A percentile compares a stretch with the other conserved stretches of the same genome.
Conservation (phyloP, 495 filamentous ascomycete species). For the Penicillium macrosclerotiorum region DNA sequence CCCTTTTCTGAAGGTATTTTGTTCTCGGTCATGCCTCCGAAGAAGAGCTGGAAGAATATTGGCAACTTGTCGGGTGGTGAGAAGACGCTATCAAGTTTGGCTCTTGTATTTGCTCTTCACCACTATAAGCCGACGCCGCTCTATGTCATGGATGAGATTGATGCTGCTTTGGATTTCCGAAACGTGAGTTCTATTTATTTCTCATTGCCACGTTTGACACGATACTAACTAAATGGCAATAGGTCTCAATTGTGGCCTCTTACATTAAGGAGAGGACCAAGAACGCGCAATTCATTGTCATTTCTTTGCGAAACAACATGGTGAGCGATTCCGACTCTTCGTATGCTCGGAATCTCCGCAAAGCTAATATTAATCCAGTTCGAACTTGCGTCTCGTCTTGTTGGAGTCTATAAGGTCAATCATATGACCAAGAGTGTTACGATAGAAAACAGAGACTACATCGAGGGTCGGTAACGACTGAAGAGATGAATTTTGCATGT, state of each 20-base stretch:
- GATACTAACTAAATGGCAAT: conserved; percentile 12
- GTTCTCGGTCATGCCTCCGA: conserved; percentile 97
- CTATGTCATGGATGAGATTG: conserved; percentile 99
- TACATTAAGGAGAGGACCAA: conserved; percentile 99
- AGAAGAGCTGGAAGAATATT: conserved; percentile 99
- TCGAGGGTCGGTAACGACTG: conserved; percentile 45
- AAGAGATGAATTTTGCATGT: conserved; percentile 7
- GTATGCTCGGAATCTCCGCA: neutral
- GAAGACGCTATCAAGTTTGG: conserved; percentile 92
- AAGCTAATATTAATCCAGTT: conserved; percentile 50
- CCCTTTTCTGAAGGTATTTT: conserved; percentile 96
- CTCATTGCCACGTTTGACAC: neutral
- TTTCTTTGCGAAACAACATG: conserved; percentile 98
- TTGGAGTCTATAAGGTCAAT: conserved; percentile 98
- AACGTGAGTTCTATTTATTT: conserved; percentile 64
- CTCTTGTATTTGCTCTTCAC: conserved; percentile 93
- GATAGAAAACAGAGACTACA: conserved; percentile 89
- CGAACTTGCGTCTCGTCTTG: conserved; percentile 87
- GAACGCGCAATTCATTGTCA: conserved; percentile 99
- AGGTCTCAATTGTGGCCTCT: conserved; percentile 97
- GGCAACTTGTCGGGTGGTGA: conserved; percentile 91
- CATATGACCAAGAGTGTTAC: conserved; percentile 99
- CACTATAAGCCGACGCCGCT: conserved; percentile 97
- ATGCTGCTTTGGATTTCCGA: conserved; percentile 94
- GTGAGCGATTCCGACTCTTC: conserved; percentile 27